Evolutionary conservation across 202 grass and related monocot genomes (phyloP).

Genomic region (Schoenoplectus triqueter): DNA sequence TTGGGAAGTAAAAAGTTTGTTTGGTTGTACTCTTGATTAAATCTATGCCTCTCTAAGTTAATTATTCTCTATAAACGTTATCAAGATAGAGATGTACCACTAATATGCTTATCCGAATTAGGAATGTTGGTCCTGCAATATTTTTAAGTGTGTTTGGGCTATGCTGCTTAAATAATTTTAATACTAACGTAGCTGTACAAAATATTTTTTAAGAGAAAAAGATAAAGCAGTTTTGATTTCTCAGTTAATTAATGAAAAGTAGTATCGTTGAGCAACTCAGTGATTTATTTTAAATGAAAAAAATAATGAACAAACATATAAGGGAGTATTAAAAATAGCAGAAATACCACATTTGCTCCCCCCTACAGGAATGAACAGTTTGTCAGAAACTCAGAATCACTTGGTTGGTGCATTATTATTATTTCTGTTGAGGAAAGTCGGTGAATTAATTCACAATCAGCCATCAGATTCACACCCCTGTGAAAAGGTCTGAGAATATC

Average conservation of each 20-base stretch:
- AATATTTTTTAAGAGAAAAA: neutral
- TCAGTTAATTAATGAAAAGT: neutral
- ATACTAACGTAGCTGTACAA: neutral
- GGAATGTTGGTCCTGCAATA: neutral
- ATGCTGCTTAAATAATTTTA: neutral
- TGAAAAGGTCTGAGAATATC: neutral
- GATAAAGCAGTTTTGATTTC: neutral
- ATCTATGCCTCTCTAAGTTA: neutral
- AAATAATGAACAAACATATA: neutral
- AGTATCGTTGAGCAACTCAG: neutral
- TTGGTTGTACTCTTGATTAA: neutral
- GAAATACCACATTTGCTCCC: neutral
- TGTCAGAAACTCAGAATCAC: neutral
- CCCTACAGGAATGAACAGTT: neutral
- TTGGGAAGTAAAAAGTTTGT: slow-evolving; percentile 9
- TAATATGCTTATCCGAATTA: neutral
- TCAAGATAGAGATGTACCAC: neutral
- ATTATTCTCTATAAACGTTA: neutral
- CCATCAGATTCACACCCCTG: neutral
- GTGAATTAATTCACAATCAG: neutral
- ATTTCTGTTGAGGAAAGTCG: no score
- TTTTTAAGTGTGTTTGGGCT: neutral
- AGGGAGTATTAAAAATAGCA: neutral
- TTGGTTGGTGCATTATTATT: neutral
- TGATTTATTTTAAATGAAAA: neutral